Base-by-base conservation (phyloP, 768 basidiomycete genomes). In the Podaxis rugospora region DNA sequence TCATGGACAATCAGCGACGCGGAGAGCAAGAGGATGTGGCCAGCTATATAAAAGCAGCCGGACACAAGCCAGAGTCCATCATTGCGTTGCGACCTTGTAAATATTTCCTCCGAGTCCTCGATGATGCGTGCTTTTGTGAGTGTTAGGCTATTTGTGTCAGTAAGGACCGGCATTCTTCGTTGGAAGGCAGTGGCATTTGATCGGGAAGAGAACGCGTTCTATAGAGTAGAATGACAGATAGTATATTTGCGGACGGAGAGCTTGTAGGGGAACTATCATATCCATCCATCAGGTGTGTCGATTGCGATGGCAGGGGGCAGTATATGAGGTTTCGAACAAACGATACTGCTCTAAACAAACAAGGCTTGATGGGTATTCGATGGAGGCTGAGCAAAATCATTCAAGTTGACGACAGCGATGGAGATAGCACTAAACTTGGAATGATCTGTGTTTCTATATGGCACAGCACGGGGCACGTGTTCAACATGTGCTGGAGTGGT, bases 391-490 rank as follows among this genome's bases (percentile, higher is more conserved):
- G 61, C 56, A 50, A 60, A 52, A 62, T 57, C 62, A 65, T 27
- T 53, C 55, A 60, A 52, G 62, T 56, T 65, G 59, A 57, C 62
- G 37, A 61, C 54, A 52, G 59, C 53, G 44, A 59, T 55, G 62
- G 53, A 42, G 64, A 55, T 50, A 59, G 57, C 57, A 51, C 64
- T 58, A 65, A 59, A 65, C 40, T 56, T 62, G 62, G 57, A 54
- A 57, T 55, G 61, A 59, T 53, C 55, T 61, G 5, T 55, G 65
- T 42, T 32, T 58, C 56, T 62, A 51, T 59, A 57, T 49, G 16
- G 28, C 57, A 51, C 56, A 52, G 49, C 54, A 50, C 47, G 32
- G 14, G 50, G 65, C 65, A 64, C 66, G 65, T 67, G 66, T 67
- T 39, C 36, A 35, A 51, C 66, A 67, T 64, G 64, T 64, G 66